These are phyloP conservation scores for Odonthalia washingtoniensis DNA, from an alignment of 31 red algal genomes.

Conservation along the genomic window DNA sequence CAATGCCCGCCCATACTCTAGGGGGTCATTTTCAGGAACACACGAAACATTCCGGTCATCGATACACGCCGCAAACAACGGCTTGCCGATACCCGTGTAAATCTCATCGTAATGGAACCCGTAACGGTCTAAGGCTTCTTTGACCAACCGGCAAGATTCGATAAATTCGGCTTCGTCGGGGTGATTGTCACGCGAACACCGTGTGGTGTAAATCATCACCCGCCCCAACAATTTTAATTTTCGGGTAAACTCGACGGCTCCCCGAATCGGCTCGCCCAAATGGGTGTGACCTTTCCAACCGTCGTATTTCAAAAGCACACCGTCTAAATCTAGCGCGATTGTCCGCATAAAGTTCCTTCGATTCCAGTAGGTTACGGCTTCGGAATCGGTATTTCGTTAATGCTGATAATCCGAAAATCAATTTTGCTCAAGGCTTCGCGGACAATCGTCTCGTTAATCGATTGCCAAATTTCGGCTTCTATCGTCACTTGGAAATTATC, in stretches of 20 bases:
- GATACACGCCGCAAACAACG: neutral
- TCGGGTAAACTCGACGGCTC: conserved; percentile 18
- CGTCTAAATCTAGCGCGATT: conserved; percentile 4
- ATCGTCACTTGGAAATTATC: no score
- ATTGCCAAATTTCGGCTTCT: no score
- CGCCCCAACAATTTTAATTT: neutral
- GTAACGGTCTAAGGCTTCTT: neutral
- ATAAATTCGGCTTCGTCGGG: conserved; percentile 11
- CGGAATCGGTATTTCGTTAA: no score
- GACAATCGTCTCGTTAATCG: no score
- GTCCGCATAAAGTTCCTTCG: no score
- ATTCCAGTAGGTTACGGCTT: no score
- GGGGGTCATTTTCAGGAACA: neutral
- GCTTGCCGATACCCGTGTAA: conserved; percentile 13
- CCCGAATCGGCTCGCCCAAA: conserved; percentile 9
- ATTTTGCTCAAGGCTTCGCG: no score
- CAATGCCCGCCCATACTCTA: no score
- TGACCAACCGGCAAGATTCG: neutral
- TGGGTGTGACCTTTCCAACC: conserved; percentile 2
- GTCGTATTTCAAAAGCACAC: neutral
- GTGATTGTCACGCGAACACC: conserved; percentile 7
- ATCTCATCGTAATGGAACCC: conserved; percentile 3
- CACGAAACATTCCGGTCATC: conserved; percentile 14
- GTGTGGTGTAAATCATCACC: conserved; percentile 7
- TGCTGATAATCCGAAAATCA: no score